Evolutionary conservation across 106 monocot genomes (phyloP), one percentile per base, ranked within the genome.

Genomic region (Iris macrosiphon): DNA sequence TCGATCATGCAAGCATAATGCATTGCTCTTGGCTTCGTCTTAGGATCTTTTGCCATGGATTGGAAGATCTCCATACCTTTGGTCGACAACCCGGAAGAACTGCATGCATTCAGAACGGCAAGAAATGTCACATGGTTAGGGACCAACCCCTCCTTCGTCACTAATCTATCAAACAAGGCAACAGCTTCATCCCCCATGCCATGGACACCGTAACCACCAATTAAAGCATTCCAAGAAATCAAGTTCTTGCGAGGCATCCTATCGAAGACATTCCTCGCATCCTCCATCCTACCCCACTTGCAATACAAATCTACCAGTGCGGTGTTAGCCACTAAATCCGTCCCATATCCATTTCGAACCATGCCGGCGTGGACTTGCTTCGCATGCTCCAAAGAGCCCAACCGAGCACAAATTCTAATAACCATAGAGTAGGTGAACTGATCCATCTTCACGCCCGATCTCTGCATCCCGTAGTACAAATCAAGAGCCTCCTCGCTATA

Each of bases 1-100:
- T 90, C 96, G 17, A 96, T 78, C 79, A 96, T 83, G 66, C 86
- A 96, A n/a, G n/a, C n/a, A n/a, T n/a, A n/a, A n/a, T n/a, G n/a
- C n/a, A n/a, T n/a, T n/a, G n/a, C n/a, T n/a, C n/a, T n/a, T n/a
- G n/a, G n/a, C n/a, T n/a, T n/a, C n/a, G n/a, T n/a, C n/a, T n/a
- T n/a, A n/a, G 69, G 71, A 32, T 85, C 57, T 16, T 39, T 31
- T 39, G 64, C 33, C 89, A 95, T 89, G 31, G 30, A 43, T 49
- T 82, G 74, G 58, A 96, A 89, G 49, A 89, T 49, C 51, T 78
- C 71, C 60, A 66, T 71, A 44, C 89, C 85, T 72, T 89, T 79
- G 11, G 67, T 60, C 9, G 61, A 76, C 64, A 85, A 59, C 29
- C 79, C 82, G 17, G 85, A 79, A 67, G 73, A 77, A 40, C 70